phyloP scores from a whole-genome alignment of 805 yeast species.

The Candida nitratophila region DNA sequence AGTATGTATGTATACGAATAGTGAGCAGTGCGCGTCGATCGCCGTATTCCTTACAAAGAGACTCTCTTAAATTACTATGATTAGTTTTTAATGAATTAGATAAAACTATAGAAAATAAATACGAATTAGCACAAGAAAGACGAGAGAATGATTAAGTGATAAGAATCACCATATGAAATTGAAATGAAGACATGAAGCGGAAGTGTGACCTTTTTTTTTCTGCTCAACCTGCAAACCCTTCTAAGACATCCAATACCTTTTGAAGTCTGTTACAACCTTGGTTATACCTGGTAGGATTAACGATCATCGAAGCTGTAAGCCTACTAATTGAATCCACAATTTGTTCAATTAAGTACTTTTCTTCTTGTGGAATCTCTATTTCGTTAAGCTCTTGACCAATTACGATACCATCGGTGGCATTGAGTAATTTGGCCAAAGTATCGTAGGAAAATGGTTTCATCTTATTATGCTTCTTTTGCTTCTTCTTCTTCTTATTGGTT shows the following conservation, averaged over 20 bases:
- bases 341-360: conserved; percentile 74
- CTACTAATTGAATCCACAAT: conserved; percentile 80
- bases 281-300: conserved; percentile 72
- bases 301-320: conserved; percentile 83
- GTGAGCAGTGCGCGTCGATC: too few species aligned
- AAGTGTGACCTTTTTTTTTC: too few species aligned
- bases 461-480: conserved; percentile 14
- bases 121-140: background rate
- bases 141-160: background rate
- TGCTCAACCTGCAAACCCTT: conserved; percentile 50
- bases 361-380: conserved; percentile 66
- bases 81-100: background rate
- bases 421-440: conserved; percentile 43
- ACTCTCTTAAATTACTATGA: too few species aligned
- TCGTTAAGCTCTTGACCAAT: conserved; percentile 68
- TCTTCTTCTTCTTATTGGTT: conserved; percentile 1
- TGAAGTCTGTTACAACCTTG: conserved; percentile 77
- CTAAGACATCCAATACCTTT: conserved; percentile 77
- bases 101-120: background rate
- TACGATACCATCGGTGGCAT: conserved; percentile 53
- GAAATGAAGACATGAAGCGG: too few species aligned
- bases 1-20: too few species aligned
- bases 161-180: too few species aligned
- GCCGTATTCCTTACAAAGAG: too few species aligned
- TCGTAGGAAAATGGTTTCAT: conserved; percentile 29